phyloP scores from a whole-genome alignment of 2,329 filamentous ascomycete genomes.

The Drechslerella coelobrocha region DNA sequence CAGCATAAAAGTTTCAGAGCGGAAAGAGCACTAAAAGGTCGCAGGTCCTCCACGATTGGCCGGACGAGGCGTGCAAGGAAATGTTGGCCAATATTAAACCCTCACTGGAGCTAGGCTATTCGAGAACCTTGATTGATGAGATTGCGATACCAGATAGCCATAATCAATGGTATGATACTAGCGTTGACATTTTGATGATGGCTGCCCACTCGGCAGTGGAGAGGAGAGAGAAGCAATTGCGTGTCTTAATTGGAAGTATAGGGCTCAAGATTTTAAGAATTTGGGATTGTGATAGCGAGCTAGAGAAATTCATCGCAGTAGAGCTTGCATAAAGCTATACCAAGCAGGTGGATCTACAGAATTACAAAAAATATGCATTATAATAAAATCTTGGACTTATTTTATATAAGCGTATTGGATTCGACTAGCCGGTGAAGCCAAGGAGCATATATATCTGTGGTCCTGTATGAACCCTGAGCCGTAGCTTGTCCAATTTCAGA shows the following conservation, averaged over 20 bases:
- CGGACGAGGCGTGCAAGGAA: slow-evolving; percentile 55
- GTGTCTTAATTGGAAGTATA: slow-evolving; percentile 55
- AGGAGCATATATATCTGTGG: too few species aligned
- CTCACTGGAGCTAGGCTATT: slow-evolving; percentile 58
- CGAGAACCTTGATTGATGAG: slow-evolving; percentile 61
- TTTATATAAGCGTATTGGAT: too few species aligned
- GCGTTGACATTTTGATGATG: slow-evolving; percentile 61
- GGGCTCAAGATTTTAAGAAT: slow-evolving; percentile 58
- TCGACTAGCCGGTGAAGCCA: too few species aligned
- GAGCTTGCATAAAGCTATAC: slow-evolving; percentile 6
- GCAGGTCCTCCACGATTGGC: slow-evolving; percentile 59
- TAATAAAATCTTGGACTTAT: too few species aligned
- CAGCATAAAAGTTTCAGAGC: neutral
- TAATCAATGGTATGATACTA: slow-evolving; percentile 56
- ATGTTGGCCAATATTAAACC: slow-evolving; percentile 57
- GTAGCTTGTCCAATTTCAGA: too few species aligned
- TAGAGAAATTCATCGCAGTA: slow-evolving; percentile 13
- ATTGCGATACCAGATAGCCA: slow-evolving; percentile 58
- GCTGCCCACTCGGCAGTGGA: slow-evolving; percentile 57
- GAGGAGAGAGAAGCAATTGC: slow-evolving; percentile 59
- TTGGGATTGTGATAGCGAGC: slow-evolving; percentile 51
- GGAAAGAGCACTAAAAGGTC: neutral
- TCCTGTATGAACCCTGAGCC: too few species aligned
- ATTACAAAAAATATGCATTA: too few species aligned
- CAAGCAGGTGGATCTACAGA: too few species aligned